These are phyloP conservation scores for Theileria annulata DNA, from an alignment of 169 alveolate genomes.

Conservation along the genomic window DNA sequence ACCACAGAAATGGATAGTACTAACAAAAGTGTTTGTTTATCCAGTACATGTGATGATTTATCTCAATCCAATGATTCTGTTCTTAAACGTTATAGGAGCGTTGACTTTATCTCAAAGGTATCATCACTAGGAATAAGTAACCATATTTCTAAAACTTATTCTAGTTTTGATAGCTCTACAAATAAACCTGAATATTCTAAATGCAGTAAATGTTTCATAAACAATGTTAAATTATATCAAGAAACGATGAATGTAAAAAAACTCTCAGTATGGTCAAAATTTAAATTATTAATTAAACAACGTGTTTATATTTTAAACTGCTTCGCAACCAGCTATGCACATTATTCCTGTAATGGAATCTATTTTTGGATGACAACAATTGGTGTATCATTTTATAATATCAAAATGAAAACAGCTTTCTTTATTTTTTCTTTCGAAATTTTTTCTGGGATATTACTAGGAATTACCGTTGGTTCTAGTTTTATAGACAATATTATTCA, in stretches of 20 bases:
- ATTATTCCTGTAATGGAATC: constrained; percentile 83
- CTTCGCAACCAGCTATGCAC: constrained; percentile 26
- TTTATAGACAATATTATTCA: constrained; percentile 82
- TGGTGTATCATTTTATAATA: constrained; percentile 40
- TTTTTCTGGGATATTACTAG: constrained; percentile 82
- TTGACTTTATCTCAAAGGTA: neutral
- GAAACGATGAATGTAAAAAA: constrained; percentile 19
- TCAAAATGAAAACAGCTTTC: constrained; percentile 70
- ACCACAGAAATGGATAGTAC: neutral
- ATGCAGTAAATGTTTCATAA: constrained; percentile 3
- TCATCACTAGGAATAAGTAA: neutral
- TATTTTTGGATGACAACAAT: constrained; percentile 88
- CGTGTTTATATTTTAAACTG: constrained; percentile 60
- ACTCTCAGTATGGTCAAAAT: constrained; percentile 62
- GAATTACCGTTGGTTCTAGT: constrained; percentile 84
- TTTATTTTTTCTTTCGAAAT: constrained; percentile 74
- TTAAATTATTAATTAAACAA: constrained; percentile 61
- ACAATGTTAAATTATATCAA: neutral
- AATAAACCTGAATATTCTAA: constrained; percentile 83
- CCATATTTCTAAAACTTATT: neutral
- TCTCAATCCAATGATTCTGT: neutral
- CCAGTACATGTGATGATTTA: neutral
- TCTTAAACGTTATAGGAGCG: neutral
- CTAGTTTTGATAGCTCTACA: constrained; percentile 49
- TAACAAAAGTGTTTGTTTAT: neutral